Evolutionary conservation across 1,284 basidiomycete genomes (phyloP), one percentile per base, ranked within the genome.

Genomic region (Cryptococcus deneoformans): DNA sequence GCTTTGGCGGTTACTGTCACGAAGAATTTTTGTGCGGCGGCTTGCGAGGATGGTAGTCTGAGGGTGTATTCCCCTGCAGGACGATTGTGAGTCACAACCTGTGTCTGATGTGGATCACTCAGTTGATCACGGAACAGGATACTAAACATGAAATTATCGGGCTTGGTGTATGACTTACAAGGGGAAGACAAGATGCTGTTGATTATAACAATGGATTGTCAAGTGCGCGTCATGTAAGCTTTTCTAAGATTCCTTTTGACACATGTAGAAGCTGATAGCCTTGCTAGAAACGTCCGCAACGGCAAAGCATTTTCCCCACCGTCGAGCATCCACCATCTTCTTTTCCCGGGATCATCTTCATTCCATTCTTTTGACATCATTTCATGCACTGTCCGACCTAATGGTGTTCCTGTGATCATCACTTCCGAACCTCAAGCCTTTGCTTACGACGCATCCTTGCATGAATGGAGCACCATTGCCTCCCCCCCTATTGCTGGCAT

Each of bases 1-100:
- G 85, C 85, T 5, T 72, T 94, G 5, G 79, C 82, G 0, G 73
- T 90, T 37, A 85, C 85, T 1, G 85, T 86, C 0, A 88, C 89
- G 0, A 70, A 76, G 2, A 69, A 70, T 2, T 92, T 92, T 71
- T 86, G 86, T 61, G 92, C 90, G 2, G 87, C 84, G 2, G 88
- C 85, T 0, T 82, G 85, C 77, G 82, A 86, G 61, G 90, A 95
- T 71, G 89, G 89, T 0, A 82, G 82, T 4, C 77, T 96, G 16
- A 83, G 83, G 62, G 83, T 92, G 3, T 95, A 94, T 74, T 88
- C 90, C 2, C 82, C 82, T 49, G 85, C 85, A 0, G 93, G 92
- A 6, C 77, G 91, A 73, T 83, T 86, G 89, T 29, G 29, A 29
- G 16, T 12, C 43, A 44, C 35, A 42, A n/a, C n/a, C n/a, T 29